Conservation (phyloP, 2,329 filamentous ascomycete species). For the Dactylella cylindrospora region DNA sequence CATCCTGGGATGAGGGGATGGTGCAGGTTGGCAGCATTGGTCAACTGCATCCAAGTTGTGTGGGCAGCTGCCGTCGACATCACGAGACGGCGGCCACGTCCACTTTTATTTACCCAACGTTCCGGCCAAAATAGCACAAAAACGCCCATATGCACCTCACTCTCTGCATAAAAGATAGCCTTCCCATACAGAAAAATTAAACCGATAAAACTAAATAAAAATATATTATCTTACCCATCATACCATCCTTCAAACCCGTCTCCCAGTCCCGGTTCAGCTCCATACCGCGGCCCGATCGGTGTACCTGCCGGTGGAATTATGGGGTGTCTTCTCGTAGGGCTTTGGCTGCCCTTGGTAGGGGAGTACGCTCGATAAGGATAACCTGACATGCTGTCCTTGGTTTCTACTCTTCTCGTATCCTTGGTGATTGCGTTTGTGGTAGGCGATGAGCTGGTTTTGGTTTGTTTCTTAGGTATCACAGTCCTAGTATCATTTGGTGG, state of each 20-base stretch:
- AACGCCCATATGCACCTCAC: too few species aligned
- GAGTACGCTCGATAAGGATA: constrained; percentile 35
- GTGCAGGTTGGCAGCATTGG: constrained; percentile 9
- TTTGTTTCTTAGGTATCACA: too few species aligned
- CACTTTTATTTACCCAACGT: constrained; percentile 4
- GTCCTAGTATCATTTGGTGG: too few species aligned
- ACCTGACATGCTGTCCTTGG: constrained; percentile 33
- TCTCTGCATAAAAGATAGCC: background rate
- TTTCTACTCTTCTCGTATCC: too few species aligned
- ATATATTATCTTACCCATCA: constrained; percentile 1
- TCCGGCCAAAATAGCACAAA: background rate
- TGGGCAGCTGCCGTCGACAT: constrained; percentile 10
- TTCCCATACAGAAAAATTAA: constrained; percentile 1
- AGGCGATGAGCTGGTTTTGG: too few species aligned
- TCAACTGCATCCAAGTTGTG: constrained; percentile 18
- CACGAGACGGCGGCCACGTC: constrained; percentile 21
- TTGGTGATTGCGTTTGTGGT: too few species aligned
- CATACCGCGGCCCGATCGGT: constrained; percentile 10
- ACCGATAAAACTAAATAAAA: constrained; percentile 17
- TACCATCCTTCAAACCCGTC: constrained; percentile 32
- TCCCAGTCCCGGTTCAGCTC: constrained; percentile 18
- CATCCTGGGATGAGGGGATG: background rate
- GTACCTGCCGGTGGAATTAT: constrained; percentile 10
- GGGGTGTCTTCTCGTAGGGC: constrained; percentile 23
- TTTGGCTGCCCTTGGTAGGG: constrained; percentile 20